Conservation (phyloP, 176 grass and related monocot species). For the Rhynchospora pubera region DNA sequence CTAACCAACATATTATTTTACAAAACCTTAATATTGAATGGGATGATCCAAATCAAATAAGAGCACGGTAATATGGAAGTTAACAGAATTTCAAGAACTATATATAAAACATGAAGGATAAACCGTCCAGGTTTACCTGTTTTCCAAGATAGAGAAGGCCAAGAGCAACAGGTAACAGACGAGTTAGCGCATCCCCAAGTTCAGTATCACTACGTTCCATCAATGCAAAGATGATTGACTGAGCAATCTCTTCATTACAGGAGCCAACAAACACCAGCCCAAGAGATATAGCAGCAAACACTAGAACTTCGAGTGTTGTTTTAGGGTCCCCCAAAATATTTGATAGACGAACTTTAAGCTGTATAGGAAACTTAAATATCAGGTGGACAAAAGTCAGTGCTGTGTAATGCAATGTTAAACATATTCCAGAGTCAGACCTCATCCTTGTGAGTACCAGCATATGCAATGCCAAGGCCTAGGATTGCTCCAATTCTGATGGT, state of each 20-base stretch:
- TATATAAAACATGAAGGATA: background rate
- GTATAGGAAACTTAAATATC: conserved; percentile 25
- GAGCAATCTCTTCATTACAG: conserved; percentile 97
- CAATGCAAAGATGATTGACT: conserved; percentile 80
- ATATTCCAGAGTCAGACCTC: conserved; percentile 37
- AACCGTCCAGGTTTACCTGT: conserved; percentile 37
- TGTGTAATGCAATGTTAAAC: background rate
- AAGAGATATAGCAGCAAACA: conserved; percentile 79
- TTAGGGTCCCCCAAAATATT: conserved; percentile 65
- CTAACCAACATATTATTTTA: background rate
- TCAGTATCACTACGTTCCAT: conserved; percentile 86
- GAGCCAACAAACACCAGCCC: conserved; percentile 93
- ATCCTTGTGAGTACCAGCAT: conserved; percentile 90
- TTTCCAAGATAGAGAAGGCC: conserved; percentile 98
- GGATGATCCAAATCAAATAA: background rate
- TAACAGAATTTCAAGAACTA: background rate
- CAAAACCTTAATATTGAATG: background rate
- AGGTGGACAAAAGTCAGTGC: conserved; percentile 14
- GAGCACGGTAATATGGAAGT: background rate
- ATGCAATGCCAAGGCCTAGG: conserved; percentile 93
- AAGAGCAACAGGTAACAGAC: conserved; percentile 84
- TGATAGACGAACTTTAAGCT: conserved; percentile 67
- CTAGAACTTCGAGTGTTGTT: conserved; percentile 77
- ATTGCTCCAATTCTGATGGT: conserved; percentile 87
- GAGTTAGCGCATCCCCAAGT: conserved; percentile 68